These are phyloP conservation scores for Detonula confervacea DNA, from an alignment of 352 stramenopile genomes.

Conservation along the genomic window DNA sequence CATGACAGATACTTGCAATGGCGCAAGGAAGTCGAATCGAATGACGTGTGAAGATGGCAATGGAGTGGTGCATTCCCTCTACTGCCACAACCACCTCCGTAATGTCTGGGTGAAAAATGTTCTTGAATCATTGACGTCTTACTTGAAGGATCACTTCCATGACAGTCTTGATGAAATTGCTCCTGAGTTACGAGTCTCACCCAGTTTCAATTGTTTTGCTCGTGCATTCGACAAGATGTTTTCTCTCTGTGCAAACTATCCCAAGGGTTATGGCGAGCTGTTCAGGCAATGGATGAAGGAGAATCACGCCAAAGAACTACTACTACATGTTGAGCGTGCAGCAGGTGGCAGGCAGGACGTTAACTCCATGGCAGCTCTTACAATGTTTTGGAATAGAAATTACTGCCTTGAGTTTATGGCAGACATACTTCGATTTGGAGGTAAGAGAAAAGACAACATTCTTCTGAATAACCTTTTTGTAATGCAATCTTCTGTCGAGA, in stretches of 20 bases:
- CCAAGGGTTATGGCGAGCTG: constrained; percentile 21
- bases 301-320: constrained; percentile 17
- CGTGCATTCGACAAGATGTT: constrained; percentile 19
- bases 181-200: constrained; percentile 5
- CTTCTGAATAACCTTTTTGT: constrained; percentile 12
- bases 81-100: constrained; percentile 19
- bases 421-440: constrained; percentile 2
- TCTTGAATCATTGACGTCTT: constrained; percentile 4
- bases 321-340: constrained; percentile 11
- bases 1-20: constrained; percentile 30
- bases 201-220: constrained; percentile 13
- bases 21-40: constrained; percentile 9
- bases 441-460: constrained; percentile 21
- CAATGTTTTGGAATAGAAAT: constrained; percentile 28
- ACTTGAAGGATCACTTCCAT: constrained; percentile 7
- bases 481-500: constrained; percentile 22
- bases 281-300: constrained; percentile 27
- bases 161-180: constrained; percentile 16
- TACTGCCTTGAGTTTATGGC: constrained; percentile 21
- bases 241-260: constrained; percentile 25
- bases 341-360: constrained; percentile 17
- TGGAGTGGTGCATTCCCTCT: constrained; percentile 1
- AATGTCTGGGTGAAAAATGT: constrained; percentile 27
- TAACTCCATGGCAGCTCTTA: not conserved
- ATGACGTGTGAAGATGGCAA: constrained; percentile 5